Conservation (phyloP, 768 basidiomycete species). For the Cystofilobasidium ferigula region DNA sequence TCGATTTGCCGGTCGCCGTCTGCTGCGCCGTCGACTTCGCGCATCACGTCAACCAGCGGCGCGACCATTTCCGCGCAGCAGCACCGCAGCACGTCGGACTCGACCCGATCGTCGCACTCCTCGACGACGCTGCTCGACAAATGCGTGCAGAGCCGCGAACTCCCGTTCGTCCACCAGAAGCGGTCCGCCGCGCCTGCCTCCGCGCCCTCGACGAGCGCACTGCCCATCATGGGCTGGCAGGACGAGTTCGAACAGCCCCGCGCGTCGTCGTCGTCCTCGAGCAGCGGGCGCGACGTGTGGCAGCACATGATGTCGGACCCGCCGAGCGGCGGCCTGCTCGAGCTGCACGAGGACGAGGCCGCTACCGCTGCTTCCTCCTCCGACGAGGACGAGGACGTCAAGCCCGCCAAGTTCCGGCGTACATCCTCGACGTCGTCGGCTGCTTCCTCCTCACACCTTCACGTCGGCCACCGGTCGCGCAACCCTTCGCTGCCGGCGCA, state of each 20-base stretch:
- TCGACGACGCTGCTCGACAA: conserved; percentile 14
- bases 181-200: neutral
- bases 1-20: too few species aligned
- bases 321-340: conserved; percentile 11
- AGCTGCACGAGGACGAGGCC: conserved; percentile 5
- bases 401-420: neutral
- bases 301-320: conserved; percentile 26
- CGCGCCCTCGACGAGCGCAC: neutral
- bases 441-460: neutral
- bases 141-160: conserved; percentile 15
- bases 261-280: neutral
- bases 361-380: neutral
- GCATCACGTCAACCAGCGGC: neutral
- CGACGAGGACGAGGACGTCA: neutral
- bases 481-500: neutral
- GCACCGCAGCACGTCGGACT: neutral
- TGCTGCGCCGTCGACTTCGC: too few species aligned
- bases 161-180: conserved; percentile 8
- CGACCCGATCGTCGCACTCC: neutral
- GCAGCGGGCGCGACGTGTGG: conserved; percentile 14
- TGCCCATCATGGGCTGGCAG: conserved; percentile 1
- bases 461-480: neutral
- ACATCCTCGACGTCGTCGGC: conserved; percentile 3
- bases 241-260: neutral
- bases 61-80: neutral